Evolutionary conservation across 805 yeast genomes (phyloP).

Genomic region (Lipomyces spencermartinsiae): DNA sequence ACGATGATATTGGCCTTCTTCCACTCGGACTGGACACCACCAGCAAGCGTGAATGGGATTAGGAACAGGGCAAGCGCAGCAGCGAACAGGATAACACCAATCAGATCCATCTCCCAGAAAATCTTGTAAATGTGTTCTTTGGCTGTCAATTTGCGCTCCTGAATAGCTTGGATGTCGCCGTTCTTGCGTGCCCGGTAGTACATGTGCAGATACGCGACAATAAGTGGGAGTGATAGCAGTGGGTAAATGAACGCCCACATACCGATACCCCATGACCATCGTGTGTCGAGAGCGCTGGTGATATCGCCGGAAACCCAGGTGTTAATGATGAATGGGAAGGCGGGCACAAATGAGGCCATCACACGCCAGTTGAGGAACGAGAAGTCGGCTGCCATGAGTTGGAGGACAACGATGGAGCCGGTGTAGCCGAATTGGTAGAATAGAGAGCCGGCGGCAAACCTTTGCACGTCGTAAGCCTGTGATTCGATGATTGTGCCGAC

Average conservation of each 20-base stretch:
- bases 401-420: conserved; percentile 63
- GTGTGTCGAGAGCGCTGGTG: conserved; percentile 39
- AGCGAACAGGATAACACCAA: conserved; percentile 64
- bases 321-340: conserved; percentile 75
- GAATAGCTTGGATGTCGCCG: conserved; percentile 53
- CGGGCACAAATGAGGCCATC: conserved; percentile 66
- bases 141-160: not conserved
- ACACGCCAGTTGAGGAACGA: conserved; percentile 76
- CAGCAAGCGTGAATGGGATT: conserved; percentile 78
- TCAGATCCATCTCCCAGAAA: conserved; percentile 69
- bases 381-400: conserved; percentile 68
- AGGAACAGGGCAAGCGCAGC: conserved; percentile 67
- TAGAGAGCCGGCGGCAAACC: conserved; percentile 71
- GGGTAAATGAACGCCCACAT: conserved; percentile 84
- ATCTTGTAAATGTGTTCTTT: conserved; percentile 33
- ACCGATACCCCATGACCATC: conserved; percentile 78
- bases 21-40: conserved; percentile 66
- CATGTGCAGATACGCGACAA: conserved; percentile 63
- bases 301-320: conserved; percentile 79
- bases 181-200: conserved; percentile 57
- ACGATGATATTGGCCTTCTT: conserved; percentile 64
- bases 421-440: conserved; percentile 63
- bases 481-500: conserved; percentile 71
- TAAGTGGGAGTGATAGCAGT: conserved; percentile 64
- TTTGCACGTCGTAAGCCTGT: conserved; percentile 61